Base-by-base conservation (phyloP, 371 early-diverging fungal species). In the Mortierella sp. region DNA sequence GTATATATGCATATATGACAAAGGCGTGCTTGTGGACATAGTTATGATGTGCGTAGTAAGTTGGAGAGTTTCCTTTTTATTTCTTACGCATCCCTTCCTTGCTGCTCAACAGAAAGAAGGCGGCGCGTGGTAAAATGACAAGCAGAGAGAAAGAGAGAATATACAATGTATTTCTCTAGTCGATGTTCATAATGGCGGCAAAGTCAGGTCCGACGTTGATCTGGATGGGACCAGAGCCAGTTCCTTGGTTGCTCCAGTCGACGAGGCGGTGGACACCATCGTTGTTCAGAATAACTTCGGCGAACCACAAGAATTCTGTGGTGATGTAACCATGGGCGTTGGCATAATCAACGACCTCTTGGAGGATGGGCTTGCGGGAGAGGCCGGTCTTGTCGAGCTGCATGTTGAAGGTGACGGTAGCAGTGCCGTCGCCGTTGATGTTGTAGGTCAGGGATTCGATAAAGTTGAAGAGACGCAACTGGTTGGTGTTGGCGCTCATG, bases 171-270 rank as follows among this genome's bases (percentile, higher is more conserved):
- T 58, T 3, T n/a, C 10, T 28, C 38, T 42, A 68, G 24, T 19
- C 24, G 21, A 68, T 68, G 14, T 68, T 72, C 48, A 86, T 60
- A 65, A 87, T 70, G 65, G 31, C 52, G 38, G 80, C 87, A 83
- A 87, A 82, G 74, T 87, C 87, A 3, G 80, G 11, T 38, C 83
- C 83, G 28, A 78, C 78, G 19, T 75, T 74, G 45, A 87, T 31
- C 21, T 73, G 57, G 71, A 78, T 34, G 42, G 68, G 68, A 11
- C 48, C 65, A 21, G 47, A 42, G 1, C 73, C 71, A 5, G 60
- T 73, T 38, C 65, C 72, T 11, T 24, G 21, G 48, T 24, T 79
- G 28, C 76, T 70, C 82, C 82, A 82, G 70, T 86, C 82, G 24
- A 85, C 77, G 19, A 6, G 19, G 74, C 77, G 86, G 31, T 55